Evolutionary conservation across 139 green algal species (phyloP).

Genomic region (Bryopsis sp.): DNA sequence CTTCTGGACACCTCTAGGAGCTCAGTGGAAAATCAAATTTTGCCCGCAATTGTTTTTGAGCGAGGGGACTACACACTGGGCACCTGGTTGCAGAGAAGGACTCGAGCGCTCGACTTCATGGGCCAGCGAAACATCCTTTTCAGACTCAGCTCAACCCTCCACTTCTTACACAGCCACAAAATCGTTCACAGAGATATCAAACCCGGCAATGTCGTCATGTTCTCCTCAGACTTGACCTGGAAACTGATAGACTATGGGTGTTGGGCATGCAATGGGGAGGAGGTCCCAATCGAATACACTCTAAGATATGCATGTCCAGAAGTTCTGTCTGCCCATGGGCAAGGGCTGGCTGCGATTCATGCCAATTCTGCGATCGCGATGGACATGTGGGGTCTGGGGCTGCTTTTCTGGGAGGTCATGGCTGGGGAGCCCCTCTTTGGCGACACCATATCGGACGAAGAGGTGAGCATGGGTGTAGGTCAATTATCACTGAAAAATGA

Average conservation of each 20-base stretch:
- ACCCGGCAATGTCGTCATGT: constrained; percentile 11
- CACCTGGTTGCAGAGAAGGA: background rate
- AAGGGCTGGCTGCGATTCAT: background rate
- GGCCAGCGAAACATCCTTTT: constrained; percentile 14
- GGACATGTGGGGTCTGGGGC: constrained; percentile 5
- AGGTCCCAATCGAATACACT: constrained; percentile 11
- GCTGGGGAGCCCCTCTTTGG: constrained; percentile 10
- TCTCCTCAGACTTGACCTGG: background rate
- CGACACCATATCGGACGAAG: background rate
- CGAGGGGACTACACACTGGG: constrained; percentile 4
- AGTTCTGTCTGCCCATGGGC: background rate
- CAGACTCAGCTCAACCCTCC: background rate
- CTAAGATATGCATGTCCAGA: constrained; percentile 10
- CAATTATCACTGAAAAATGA: too few species aligned
- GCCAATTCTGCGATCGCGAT: constrained; percentile 2
- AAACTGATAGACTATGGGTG: constrained; percentile 12
- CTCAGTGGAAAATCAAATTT: too few species aligned
- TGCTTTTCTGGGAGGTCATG: constrained; percentile 14
- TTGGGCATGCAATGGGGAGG: background rate
- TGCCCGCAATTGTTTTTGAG: constrained; percentile 13
- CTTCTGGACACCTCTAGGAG: too few species aligned
- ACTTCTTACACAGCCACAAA: background rate
- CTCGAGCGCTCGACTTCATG: background rate
- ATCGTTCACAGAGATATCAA: constrained; percentile 15
- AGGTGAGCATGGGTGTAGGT: too few species aligned